These are phyloP conservation scores for Nakazawaea siamensis DNA, from an alignment of 805 yeast species.

Conservation along the genomic window DNA sequence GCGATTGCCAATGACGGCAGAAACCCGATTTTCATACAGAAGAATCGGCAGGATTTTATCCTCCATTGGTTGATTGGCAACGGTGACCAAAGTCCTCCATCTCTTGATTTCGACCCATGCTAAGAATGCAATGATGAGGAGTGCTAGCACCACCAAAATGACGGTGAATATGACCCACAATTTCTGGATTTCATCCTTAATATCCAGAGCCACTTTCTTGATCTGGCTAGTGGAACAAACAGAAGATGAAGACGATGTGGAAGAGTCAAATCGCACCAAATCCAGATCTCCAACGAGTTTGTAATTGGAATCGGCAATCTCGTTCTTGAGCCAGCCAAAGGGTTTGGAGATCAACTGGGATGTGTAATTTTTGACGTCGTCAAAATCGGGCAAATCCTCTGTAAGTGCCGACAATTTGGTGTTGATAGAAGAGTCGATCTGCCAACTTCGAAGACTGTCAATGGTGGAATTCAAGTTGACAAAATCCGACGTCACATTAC, in stretches of 20 bases:
- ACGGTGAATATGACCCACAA: neutral
- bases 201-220: conserved; percentile 3
- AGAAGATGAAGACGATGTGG: too few relatives aligned
- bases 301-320: conserved; percentile 19
- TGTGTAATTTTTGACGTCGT: conserved; percentile 52
- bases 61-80: too few relatives aligned
- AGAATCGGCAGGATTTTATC: conserved; percentile 1
- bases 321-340: conserved; percentile 37
- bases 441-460: conserved; percentile 41
- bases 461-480: conserved; percentile 52
- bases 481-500: conserved; percentile 25
- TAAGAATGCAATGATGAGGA: conserved; percentile 32
- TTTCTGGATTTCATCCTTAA: neutral
- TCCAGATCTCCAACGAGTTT: neutral
- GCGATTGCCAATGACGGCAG: conserved; percentile 13
- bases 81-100: conserved; percentile 42
- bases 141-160: conserved; percentile 30
- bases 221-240: conserved; percentile 1
- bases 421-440: conserved; percentile 61
- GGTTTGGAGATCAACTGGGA: conserved; percentile 48
- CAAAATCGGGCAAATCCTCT: conserved; percentile 55
- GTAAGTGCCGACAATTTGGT: conserved; percentile 43
- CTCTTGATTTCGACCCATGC: conserved; percentile 34
- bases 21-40: conserved; percentile 17
- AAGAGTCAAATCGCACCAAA: neutral